Evolutionary conservation across 2,329 filamentous ascomycete species (phyloP).

Genomic region (Dichotomopilus funicola): DNA sequence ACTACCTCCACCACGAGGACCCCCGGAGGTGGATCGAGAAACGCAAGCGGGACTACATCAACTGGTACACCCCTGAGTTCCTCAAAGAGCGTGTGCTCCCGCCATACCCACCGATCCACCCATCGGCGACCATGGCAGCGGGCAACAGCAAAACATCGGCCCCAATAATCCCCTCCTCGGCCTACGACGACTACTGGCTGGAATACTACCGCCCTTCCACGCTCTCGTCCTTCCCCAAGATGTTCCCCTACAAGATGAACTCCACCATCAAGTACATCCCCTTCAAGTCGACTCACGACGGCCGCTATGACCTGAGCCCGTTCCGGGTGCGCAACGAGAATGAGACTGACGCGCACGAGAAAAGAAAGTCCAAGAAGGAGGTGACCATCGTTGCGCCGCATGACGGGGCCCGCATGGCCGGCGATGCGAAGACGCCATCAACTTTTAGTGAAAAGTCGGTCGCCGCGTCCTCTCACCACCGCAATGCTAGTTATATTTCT

Average conservation of each 20-base stretch:
- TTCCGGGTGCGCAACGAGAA: constrained; percentile 70
- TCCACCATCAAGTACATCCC: constrained; percentile 80
- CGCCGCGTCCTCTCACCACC: constrained; percentile 16
- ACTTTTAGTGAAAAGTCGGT: constrained; percentile 29
- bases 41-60: constrained; percentile 65
- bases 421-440: constrained; percentile 32
- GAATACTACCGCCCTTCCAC: constrained; percentile 91
- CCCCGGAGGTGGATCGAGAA: constrained; percentile 66
- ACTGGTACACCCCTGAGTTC: constrained; percentile 76
- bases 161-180: constrained; percentile 42
- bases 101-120: constrained; percentile 33
- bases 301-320: constrained; percentile 77
- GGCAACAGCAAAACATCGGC: no score
- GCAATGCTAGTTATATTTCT: constrained; percentile 43
- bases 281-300: constrained; percentile 63
- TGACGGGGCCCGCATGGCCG: constrained; percentile 31
- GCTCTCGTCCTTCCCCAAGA: constrained; percentile 82
- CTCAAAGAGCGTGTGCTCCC: constrained; percentile 59
- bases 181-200: constrained; percentile 91
- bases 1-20: constrained; percentile 88
- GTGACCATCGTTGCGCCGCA: constrained; percentile 62
- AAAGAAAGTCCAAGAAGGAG: constrained; percentile 58
- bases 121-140: constrained; percentile 20
- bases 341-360: constrained; percentile 53
- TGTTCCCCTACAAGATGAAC: constrained; percentile 89